Conservation (phyloP, 495 filamentous ascomycete genomes). For the Penicillium waksmanii region DNA sequence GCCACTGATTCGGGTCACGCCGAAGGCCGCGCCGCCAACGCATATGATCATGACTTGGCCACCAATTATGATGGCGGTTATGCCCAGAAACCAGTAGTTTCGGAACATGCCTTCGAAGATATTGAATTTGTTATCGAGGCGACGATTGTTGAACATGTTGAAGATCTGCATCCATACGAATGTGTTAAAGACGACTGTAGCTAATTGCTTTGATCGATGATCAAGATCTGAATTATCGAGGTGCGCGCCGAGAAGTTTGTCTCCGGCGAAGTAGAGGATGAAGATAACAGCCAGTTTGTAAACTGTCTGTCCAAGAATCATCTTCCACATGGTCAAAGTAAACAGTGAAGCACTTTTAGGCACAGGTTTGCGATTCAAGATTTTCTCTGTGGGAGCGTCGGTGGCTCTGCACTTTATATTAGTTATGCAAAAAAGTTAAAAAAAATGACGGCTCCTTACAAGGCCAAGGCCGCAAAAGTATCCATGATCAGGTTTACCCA, state of each 20-base stretch:
- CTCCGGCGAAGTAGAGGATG: constrained; percentile 73
- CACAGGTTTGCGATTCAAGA: constrained; percentile 81
- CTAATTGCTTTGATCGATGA: constrained; percentile 51
- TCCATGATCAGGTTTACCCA: constrained; percentile 98
- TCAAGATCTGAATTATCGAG: constrained; percentile 43
- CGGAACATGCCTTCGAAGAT: constrained; percentile 79
- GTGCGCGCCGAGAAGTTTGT: constrained; percentile 56
- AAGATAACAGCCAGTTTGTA: constrained; percentile 82
- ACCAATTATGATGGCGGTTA: constrained; percentile 77
- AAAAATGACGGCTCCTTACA: constrained; percentile 36
- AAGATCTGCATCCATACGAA: constrained; percentile 98
- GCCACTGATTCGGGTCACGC: constrained; percentile 66
- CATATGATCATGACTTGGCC: constrained; percentile 82
- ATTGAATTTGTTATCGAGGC: constrained; percentile 86
- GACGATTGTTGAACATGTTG: constrained; percentile 92
- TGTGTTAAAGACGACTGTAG: constrained; percentile 86
- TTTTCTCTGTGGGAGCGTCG: constrained; percentile 77
- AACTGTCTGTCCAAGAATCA: constrained; percentile 85
- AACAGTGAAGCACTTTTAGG: constrained; percentile 77
- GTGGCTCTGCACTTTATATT: constrained; percentile 57
- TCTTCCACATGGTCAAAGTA: constrained; percentile 91
- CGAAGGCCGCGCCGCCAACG: constrained; percentile 75
- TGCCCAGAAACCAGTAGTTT: constrained; percentile 81
- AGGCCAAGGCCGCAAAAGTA: constrained; percentile 84
- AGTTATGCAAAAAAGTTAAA: constrained; percentile 2